Conservation (phyloP, 2,329 filamentous ascomycete species). For the Nemania abortiva region DNA sequence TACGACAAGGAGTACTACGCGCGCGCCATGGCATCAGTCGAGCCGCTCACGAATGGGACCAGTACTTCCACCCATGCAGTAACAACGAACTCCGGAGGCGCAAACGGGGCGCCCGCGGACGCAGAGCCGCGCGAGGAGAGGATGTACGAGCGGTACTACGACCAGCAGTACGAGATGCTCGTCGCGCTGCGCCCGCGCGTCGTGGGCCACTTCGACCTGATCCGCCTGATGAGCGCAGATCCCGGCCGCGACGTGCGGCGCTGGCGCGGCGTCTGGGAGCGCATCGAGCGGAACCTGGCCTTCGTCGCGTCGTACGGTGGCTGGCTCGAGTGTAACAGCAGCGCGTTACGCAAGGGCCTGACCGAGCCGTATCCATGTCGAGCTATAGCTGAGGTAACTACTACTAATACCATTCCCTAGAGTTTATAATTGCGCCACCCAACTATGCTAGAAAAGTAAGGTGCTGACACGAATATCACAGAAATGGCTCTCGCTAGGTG, state of each 20-base stretch:
- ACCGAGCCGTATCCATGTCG: constrained; percentile 88
- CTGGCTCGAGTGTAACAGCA: constrained; percentile 89
- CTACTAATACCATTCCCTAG: background rate
- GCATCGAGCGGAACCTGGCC: constrained; percentile 78
- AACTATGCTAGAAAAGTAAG: background rate
- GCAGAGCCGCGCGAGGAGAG: constrained; percentile 76
- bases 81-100: constrained; percentile 12
- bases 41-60: constrained; percentile 42
- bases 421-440: no score
- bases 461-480: constrained; percentile 48
- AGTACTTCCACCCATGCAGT: background rate
- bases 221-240: constrained; percentile 80
- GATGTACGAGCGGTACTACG: constrained; percentile 89
- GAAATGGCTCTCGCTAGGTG: constrained; percentile 79
- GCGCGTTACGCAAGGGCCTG: constrained; percentile 88
- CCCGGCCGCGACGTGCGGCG: constrained; percentile 70
- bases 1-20: constrained; percentile 78
- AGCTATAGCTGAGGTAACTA: constrained; percentile 78
- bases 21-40: constrained; percentile 64
- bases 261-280: constrained; percentile 77
- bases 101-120: constrained; percentile 52
- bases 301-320: constrained; percentile 80
- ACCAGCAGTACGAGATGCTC: constrained; percentile 87
- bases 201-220: constrained; percentile 94
- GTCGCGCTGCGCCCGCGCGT: constrained; percentile 76